Conservation (phyloP, 371 early-diverging fungal species). For the Batrachochytrium dendrobatidis region DNA sequence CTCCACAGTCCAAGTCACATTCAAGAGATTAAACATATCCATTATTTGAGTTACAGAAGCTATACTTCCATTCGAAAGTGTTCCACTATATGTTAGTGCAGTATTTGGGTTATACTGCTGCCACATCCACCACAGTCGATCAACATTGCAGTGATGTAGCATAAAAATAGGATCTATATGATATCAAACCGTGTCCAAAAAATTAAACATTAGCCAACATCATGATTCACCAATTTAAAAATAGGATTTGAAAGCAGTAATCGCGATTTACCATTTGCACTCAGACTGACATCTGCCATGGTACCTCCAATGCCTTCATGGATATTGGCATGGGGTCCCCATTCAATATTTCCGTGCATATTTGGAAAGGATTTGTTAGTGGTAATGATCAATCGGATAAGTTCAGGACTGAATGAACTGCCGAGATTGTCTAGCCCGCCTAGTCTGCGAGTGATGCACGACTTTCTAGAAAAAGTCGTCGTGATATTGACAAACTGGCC, state of each 20-base stretch:
- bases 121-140: background rate
- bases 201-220: too few species aligned
- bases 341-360: background rate
- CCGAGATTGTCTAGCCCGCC: too few species aligned
- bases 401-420: background rate
- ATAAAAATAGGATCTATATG: background rate
- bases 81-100: background rate
- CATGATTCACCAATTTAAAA: too few species aligned
- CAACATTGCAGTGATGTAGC: background rate
- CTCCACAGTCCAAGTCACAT: background rate
- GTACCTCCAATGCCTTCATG: background rate
- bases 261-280: background rate
- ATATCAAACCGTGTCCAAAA: too few species aligned
- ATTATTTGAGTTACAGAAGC: too few species aligned
- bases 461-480: background rate
- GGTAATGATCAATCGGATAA: background rate
- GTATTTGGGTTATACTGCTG: background rate
- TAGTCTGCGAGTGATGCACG: slow-evolving; percentile 27
- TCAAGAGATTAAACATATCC: background rate
- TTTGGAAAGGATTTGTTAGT: background rate
- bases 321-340: background rate
- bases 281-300: background rate
- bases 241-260: too few species aligned
- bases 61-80: background rate
- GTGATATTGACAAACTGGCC: slow-evolving; percentile 6